These are phyloP conservation scores for Elaeis guineensis DNA, from an alignment of 176 grass and related monocot species.

Conservation along the genomic window DNA sequence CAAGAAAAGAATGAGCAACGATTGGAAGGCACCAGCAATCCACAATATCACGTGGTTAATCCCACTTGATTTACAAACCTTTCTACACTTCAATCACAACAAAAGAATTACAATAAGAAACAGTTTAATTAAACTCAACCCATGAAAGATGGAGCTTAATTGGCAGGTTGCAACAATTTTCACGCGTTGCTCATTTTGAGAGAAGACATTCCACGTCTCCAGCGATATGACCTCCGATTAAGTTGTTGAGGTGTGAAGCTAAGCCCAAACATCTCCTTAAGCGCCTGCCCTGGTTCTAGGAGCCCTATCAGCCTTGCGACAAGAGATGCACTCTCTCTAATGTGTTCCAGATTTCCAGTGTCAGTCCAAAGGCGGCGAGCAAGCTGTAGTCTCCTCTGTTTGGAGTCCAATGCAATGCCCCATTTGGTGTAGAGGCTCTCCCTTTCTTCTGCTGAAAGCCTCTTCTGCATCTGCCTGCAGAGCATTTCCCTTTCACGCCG, in stretches of 20 bases:
- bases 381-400: slow-evolving; percentile 68
- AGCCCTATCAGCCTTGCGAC: slow-evolving; percentile 76
- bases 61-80: too few species aligned
- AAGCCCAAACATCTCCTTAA: slow-evolving; percentile 97
- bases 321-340: slow-evolving; percentile 74
- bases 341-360: slow-evolving; percentile 65
- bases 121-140: too few species aligned
- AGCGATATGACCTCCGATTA: slow-evolving; percentile 41
- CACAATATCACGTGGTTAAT: too few species aligned
- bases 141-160: too few species aligned
- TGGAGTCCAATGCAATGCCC: slow-evolving; percentile 66
- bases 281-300: slow-evolving; percentile 60
- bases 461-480: slow-evolving; percentile 75
- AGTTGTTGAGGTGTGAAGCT: slow-evolving; percentile 73
- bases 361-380: slow-evolving; percentile 67
- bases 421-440: slow-evolving; percentile 87
- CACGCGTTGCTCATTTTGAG: slow-evolving; percentile 11
- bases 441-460: slow-evolving; percentile 49
- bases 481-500: slow-evolving; percentile 85
- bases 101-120: too few species aligned
- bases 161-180: too few species aligned
- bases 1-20: too few species aligned
- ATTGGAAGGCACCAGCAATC: too few species aligned
- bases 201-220: slow-evolving; percentile 55
- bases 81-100: too few species aligned